Evolutionary conservation across 2,329 filamentous ascomycete species (phyloP), one percentile per base, ranked within the genome.

Genomic region (Cordyceps javanica): DNA sequence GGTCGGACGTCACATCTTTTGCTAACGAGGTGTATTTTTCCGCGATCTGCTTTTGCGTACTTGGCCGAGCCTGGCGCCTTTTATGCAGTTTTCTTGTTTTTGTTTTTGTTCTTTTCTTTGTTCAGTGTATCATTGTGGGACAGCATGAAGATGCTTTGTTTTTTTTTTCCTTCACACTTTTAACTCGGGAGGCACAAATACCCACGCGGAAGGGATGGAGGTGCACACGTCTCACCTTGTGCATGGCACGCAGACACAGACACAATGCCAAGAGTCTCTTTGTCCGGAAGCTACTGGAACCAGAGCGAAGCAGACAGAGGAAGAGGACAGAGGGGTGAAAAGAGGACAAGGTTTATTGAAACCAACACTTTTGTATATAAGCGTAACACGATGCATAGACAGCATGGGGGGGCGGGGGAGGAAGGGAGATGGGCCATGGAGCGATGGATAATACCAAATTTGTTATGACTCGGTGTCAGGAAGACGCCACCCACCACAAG

Each of bases 341-440:
- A 45, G 23, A 45, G 13, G 21, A 55, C n/a, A n/a, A 21, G 21
- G 10, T 41, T 10, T 32, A 6, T 32, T 53, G 38, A 21, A 38
- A 19, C 26, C 26, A 41, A 36, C 39, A 36, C 32, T 55, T 55
- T 55, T 55, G 41, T 55, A 46, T 55, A 55, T 45, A 55, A 38
- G 23, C 30, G 41, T 16, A 19, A 45, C n/a, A n/a, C 14, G 30
- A 42, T 46, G 16, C 46, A 46, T 46, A 28, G 32, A 45, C 8
- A 9, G 10, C 9, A 10, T n/a, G 49, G n/a, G 25, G 36, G 36
- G 8, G 41, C 21, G 7, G 8, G 16, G 9, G 14, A 16, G 2
- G 26, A 28, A 21, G n/a, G 51, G 28, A 4, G 1, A 14, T 46
- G 52, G n/a, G n/a, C n/a, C n/a, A n/a, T n/a, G n/a, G n/a, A n/a